Percentiles rank a stretch among this genome's conserved stretches.
Conservation (phyloP, 352 stramenopile species). For the Phytopythium vexans region DNA sequence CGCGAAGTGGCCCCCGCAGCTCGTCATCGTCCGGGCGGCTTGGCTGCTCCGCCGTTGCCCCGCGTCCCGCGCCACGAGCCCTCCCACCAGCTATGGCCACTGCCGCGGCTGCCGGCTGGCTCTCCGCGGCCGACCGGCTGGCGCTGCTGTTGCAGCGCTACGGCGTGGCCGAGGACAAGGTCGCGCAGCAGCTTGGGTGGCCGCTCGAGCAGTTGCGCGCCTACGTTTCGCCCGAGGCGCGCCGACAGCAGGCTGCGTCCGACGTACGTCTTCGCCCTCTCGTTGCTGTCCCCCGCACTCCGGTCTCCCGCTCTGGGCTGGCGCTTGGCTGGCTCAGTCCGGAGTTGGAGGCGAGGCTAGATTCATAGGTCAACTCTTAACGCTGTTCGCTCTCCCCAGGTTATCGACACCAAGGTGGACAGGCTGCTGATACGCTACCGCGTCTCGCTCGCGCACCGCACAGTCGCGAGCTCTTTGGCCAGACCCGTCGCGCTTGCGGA, state of each 20-base stretch:
- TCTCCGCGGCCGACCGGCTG: slow-evolving; percentile 50
- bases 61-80: slow-evolving; percentile 19
- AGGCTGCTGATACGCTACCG: slow-evolving; percentile 63
- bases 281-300: not conserved
- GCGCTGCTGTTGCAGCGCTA: slow-evolving; percentile 61
- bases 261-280: slow-evolving; percentile 19
- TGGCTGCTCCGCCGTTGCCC: not conserved
- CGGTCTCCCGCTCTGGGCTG: not conserved
- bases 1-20: no score
- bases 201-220: slow-evolving; percentile 37
- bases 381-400: slow-evolving; percentile 7
- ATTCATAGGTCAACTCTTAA: no score
- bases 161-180: slow-evolving; percentile 30
- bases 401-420: slow-evolving; percentile 55
- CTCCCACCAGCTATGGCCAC: slow-evolving; percentile 10
- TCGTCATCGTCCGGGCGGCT: not conserved
- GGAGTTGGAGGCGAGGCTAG: no score
- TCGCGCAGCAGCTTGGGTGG: slow-evolving; percentile 58
- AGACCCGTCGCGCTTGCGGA: slow-evolving; percentile 34
- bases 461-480: slow-evolving; percentile 18
- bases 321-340: not conserved
- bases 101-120: slow-evolving; percentile 10
- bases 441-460: slow-evolving; percentile 37
- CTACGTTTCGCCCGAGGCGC: slow-evolving; percentile 51
- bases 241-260: slow-evolving; percentile 25